A percentile compares a stretch with the other conserved stretches of the same genome.
These are phyloP conservation scores for Lophiotrema nucula DNA, from an alignment of 495 filamentous ascomycete species.

Conservation along the genomic window DNA sequence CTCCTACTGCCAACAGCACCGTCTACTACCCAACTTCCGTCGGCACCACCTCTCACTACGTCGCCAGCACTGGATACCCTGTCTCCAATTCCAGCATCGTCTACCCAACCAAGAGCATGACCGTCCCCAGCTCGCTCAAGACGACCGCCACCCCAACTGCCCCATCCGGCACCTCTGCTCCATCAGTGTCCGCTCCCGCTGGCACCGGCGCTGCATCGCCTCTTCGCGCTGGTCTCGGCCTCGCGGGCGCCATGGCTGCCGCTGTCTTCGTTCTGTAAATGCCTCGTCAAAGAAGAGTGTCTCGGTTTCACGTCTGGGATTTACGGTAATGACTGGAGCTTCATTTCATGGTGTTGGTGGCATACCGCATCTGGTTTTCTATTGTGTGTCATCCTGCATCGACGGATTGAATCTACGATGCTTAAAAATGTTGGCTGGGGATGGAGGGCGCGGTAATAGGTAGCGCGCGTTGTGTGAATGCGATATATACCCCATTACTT, in stretches of 20 bases:
- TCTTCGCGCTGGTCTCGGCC: conserved; percentile 42
- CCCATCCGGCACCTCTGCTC: conserved; percentile 8
- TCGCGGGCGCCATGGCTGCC: conserved; percentile 49
- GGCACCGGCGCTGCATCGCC: conserved; percentile 46
- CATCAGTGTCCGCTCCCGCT: background rate
- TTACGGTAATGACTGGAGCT: background rate
- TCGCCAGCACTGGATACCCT: conserved; percentile 19
- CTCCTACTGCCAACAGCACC: conserved; percentile 35
- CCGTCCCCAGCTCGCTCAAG: conserved; percentile 35
- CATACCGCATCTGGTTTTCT: background rate
- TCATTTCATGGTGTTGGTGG: background rate
- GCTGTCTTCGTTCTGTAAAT: conserved; percentile 32
- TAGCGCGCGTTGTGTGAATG: conserved; percentile 4
- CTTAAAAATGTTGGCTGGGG: background rate
- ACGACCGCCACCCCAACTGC: conserved; percentile 22
- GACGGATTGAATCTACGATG: too few species aligned
- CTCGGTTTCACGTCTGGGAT: background rate
- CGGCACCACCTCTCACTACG: conserved; percentile 20
- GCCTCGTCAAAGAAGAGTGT: background rate
- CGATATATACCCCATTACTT: conserved; percentile 17
- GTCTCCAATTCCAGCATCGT: conserved; percentile 31
- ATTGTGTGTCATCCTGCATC: too few species aligned
- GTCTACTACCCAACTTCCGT: conserved; percentile 14
- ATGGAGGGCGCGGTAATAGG: too few species aligned
- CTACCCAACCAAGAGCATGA: conserved; percentile 34